Evolutionary conservation across 495 filamentous ascomycete genomes (phyloP).

Genomic region (Tuber aestivum): DNA sequence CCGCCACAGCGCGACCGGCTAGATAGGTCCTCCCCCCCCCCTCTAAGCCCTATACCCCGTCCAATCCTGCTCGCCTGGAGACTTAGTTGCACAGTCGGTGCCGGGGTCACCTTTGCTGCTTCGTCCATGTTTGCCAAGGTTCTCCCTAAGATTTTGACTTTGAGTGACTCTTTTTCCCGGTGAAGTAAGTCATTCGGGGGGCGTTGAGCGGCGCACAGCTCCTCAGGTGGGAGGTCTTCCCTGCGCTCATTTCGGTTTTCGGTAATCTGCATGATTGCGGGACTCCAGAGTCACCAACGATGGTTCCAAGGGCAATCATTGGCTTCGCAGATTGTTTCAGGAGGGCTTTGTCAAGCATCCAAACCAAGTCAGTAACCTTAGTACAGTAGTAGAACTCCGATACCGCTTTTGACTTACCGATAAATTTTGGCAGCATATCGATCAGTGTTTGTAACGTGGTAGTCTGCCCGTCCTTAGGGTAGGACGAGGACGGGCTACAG

Average conservation of each 20-base stretch:
- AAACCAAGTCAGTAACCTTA: background rate
- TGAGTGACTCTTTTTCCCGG: background rate
- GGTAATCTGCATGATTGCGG: background rate
- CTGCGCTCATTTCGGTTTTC: background rate
- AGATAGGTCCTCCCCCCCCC: no score
- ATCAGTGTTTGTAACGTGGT: no score
- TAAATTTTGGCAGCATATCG: background rate
- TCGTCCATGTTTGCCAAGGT: background rate
- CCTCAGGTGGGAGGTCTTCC: background rate
- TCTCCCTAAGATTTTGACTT: background rate
- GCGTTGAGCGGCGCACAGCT: background rate
- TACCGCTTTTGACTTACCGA: background rate
- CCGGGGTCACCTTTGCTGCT: background rate
- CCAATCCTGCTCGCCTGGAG: background rate
- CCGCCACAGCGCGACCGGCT: no score
- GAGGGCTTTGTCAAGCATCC: background rate
- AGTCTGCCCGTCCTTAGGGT: no score
- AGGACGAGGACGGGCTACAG: no score
- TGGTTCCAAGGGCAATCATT: background rate
- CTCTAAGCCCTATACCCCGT: background rate
- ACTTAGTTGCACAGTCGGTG: background rate
- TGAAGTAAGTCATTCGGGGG: background rate
- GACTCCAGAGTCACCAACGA: no score
- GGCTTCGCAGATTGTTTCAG: background rate
- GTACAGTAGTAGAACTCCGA: background rate